Conservation (phyloP, 495 filamentous ascomycete species). For the Penicillium cataractarum region DNA sequence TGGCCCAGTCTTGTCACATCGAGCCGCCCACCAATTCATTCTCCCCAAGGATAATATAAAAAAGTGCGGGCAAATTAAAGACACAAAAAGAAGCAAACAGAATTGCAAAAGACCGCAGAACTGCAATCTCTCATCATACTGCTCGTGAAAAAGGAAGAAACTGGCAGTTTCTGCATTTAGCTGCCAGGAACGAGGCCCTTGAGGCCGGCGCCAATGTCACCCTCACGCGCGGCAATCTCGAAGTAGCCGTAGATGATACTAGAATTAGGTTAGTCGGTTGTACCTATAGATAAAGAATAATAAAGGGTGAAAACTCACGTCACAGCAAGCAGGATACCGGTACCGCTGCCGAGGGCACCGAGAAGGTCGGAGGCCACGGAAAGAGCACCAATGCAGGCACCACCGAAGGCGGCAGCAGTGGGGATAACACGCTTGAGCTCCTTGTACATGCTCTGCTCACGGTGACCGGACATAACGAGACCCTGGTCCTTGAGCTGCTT, state of each 20-base stretch:
- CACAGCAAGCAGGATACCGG: conserved; percentile 96
- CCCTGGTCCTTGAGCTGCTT: conserved; percentile 99
- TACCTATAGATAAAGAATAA: conserved; percentile 2
- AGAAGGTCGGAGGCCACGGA: conserved; percentile 94
- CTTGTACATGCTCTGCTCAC: conserved; percentile 99
- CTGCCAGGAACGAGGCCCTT: conserved; percentile 78
- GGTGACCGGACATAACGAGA: conserved; percentile 98
- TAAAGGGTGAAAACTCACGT: conserved; percentile 69
- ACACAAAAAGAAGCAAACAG: conserved; percentile 31
- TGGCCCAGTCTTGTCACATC: conserved; percentile 1
- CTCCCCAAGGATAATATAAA: conserved; percentile 29
- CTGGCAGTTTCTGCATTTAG: conserved; percentile 36
- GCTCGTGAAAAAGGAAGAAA: conserved; percentile 38
- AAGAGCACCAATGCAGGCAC: conserved; percentile 97
- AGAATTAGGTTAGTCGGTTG: conserved; percentile 25
- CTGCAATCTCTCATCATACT: conserved; percentile 37
- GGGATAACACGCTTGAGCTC: conserved; percentile 99
- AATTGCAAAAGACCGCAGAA: conserved; percentile 25
- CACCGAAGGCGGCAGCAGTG: conserved; percentile 96
- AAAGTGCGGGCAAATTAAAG: conserved; percentile 34
- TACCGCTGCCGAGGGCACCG: conserved; percentile 94
- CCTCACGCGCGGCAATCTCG: conserved; percentile 98
- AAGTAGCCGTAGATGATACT: conserved; percentile 99
- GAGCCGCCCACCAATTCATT: conserved; percentile 24
- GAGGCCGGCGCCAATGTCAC: conserved; percentile 82